Conservation (phyloP, 2,329 filamentous ascomycete genomes). For the Lachnellula suecica region DNA sequence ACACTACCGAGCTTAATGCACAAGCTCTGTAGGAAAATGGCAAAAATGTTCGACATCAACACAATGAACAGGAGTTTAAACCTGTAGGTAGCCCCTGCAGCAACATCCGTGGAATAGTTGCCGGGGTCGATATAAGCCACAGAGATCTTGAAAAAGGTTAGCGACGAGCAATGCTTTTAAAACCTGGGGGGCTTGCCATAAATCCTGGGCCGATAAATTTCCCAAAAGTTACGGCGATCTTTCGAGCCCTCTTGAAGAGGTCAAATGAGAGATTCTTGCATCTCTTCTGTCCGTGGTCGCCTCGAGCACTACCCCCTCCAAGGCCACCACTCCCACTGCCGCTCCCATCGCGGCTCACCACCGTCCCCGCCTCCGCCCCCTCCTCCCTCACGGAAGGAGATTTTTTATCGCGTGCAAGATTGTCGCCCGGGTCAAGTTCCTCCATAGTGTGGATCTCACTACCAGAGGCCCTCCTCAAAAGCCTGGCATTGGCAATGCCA, state of each 20-base stretch:
- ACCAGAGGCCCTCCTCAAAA: slow-evolving; percentile 44
- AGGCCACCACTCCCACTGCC: slow-evolving; percentile 7
- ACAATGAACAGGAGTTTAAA: slow-evolving; percentile 56
- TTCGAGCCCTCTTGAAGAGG: slow-evolving; percentile 17
- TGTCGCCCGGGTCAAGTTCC: slow-evolving; percentile 17
- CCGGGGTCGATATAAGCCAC: slow-evolving; percentile 43
- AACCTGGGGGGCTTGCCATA: slow-evolving; percentile 22
- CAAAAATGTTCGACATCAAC: slow-evolving; percentile 56
- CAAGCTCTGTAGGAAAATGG: slow-evolving; percentile 56
- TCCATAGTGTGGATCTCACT: slow-evolving; percentile 30
- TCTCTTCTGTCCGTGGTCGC: background rate
- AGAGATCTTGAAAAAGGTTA: slow-evolving; percentile 26
- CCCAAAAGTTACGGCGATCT: slow-evolving; percentile 34
- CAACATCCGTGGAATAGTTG: slow-evolving; percentile 58
- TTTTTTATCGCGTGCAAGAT: slow-evolving; percentile 5
- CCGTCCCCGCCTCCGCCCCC: background rate
- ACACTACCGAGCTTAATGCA: slow-evolving; percentile 56
- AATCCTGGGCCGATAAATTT: slow-evolving; percentile 53
- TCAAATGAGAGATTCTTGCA: slow-evolving; percentile 3
- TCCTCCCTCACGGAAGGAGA: slow-evolving; percentile 1
- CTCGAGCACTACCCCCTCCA: slow-evolving; percentile 7
- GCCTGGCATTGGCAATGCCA: slow-evolving; percentile 56
- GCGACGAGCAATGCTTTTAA: background rate
- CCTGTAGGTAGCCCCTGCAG: slow-evolving; percentile 52
- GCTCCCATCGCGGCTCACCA: slow-evolving; percentile 2